A percentile compares a stretch with the other conserved stretches of the same genome.
These are phyloP conservation scores for Ophiostoma perfectum DNA, from an alignment of 2,329 filamentous ascomycete genomes.

Conservation along the genomic window DNA sequence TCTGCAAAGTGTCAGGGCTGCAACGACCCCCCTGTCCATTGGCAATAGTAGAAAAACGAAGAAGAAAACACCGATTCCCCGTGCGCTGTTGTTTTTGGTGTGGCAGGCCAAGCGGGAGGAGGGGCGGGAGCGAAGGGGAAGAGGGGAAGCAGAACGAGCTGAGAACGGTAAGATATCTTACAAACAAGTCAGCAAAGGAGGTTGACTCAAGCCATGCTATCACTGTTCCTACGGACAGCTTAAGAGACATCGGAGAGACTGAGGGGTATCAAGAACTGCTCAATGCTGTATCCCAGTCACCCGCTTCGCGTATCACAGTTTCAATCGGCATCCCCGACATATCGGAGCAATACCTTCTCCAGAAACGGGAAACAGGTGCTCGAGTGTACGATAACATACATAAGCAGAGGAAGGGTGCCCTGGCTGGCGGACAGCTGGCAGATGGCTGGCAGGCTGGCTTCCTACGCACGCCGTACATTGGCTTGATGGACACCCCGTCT, in stretches of 20 bases:
- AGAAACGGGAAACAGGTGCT: background rate
- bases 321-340: background rate
- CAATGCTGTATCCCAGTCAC: background rate
- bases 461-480: too few relatives aligned
- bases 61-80: background rate
- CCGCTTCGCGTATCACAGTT: background rate
- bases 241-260: too few relatives aligned
- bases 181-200: too few relatives aligned
- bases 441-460: too few relatives aligned
- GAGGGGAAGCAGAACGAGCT: background rate
- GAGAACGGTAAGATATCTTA: background rate
- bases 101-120: slow-evolving; percentile 11
- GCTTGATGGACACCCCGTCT: too few relatives aligned
- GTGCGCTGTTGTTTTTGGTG: background rate
- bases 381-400: too few relatives aligned
- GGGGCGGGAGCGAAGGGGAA: background rate
- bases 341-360: background rate
- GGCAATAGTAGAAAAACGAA: background rate
- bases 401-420: background rate
- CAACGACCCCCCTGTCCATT: too few relatives aligned
- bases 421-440: too few relatives aligned
- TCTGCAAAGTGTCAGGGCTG: too few relatives aligned
- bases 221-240: too few relatives aligned
- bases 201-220: too few relatives aligned
- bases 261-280: background rate